Base-by-base conservation (phyloP, 1,139 yeast genomes). In the Magnusiomyces sp. region DNA sequence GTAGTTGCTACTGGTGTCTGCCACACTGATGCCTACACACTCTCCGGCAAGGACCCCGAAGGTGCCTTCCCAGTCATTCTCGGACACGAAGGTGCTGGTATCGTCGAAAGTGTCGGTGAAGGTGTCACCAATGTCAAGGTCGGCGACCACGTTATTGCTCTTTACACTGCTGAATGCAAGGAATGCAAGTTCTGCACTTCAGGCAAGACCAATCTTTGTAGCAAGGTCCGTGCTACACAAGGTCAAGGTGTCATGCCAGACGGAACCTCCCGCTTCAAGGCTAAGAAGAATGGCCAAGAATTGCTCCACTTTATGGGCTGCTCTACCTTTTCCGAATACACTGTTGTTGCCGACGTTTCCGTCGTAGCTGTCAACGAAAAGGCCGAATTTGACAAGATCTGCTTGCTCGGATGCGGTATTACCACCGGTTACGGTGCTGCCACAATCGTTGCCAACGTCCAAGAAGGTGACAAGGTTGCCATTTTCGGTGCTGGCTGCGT, bases 361-460 rank as follows among this genome's bases (percentile, higher is more conserved):
- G 89, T 90, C 36, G 98, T 90, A 52, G 94, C 95, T 16, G 89
- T 92, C 56, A 81, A 88, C 68, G 81, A 83, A 53, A 71, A 78
- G 56, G 97, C 96, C 50, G 84, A 87, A 55, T 75, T 82, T 64
- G 95, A 88, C 64, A 80, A 83, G 65, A 85, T 94, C 45, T 90
- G 97, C 74, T 73, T 92, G 68, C 78, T 94, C 61, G 98, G 98
- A 45, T 92, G 98, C 69, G 98, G 98, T 73, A 88, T 92, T 64
- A 92, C 98, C 55, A 92, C 98, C 49, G 98, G 98, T 57, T 88
- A 86, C 67, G 98, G 98, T 69, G 96, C 98, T 49, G 98, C 97
- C 50, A 79, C 87, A 59, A 85, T 87, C 71, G 87, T 96, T 50
- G 98, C 97, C 56, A 77, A 90, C 62, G 94, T 92, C 53, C 83